phyloP scores from a whole-genome alignment of 768 basidiomycete genomes.

The Sporobolomyces roseus region DNA sequence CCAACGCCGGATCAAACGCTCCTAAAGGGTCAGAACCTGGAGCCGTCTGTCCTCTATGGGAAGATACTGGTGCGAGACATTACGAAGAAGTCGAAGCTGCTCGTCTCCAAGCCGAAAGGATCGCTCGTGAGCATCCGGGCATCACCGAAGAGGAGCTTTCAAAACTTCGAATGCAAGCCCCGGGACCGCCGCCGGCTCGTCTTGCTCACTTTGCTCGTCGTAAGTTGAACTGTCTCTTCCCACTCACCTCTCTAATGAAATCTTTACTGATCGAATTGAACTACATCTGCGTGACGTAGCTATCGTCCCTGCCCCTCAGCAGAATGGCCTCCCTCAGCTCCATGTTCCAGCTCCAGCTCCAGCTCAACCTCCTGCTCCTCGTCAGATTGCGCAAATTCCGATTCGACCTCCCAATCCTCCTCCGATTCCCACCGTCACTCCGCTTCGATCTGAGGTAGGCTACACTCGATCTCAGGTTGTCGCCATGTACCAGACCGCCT shows the following conservation, averaged over 20 bases:
- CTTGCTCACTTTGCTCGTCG: slow-evolving; percentile 19
- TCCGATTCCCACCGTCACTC: not conserved
- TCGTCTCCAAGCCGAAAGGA: slow-evolving; percentile 28
- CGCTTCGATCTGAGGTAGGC: too few species aligned
- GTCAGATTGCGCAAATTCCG: too few species aligned
- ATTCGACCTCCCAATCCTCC: not conserved
- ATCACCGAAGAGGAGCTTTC: slow-evolving; percentile 37
- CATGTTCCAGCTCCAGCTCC: too few species aligned
- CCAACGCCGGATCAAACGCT: slow-evolving; percentile 27
- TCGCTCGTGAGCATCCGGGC: slow-evolving; percentile 14
- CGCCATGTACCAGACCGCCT: not conserved
- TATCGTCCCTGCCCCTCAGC: slow-evolving; percentile 4
- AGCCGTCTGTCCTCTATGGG: slow-evolving; percentile 22
- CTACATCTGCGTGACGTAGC: too few species aligned
- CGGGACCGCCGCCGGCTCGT: not conserved
- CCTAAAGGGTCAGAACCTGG: not conserved
- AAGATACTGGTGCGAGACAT: slow-evolving; percentile 28
- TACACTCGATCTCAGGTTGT: not conserved
- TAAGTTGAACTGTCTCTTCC: not conserved
- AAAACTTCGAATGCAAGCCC: slow-evolving; percentile 16
- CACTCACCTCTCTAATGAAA: not conserved
- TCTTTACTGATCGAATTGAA: too few species aligned
- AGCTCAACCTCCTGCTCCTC: too few species aligned
- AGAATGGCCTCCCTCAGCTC: too few species aligned
- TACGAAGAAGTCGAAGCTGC: slow-evolving; percentile 39